Evolutionary conservation across 495 filamentous ascomycete species (phyloP), one percentile per base, ranked within the genome.

Genomic region (Aspergillus coremiiformis): DNA sequence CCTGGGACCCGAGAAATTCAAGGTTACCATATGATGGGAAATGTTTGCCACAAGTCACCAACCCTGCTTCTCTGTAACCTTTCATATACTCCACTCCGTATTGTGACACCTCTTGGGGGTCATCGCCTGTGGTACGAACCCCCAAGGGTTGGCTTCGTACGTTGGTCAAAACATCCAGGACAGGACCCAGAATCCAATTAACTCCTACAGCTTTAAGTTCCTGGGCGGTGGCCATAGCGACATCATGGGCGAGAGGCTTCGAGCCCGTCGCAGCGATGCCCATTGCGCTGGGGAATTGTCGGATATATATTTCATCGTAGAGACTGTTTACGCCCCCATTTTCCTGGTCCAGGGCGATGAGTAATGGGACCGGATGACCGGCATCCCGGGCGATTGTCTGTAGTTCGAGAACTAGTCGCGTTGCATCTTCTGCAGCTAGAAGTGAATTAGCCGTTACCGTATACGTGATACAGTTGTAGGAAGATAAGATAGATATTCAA

Each of bases 271-370:
- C 90, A 15, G 89, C 87, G 54, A 94, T 78, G 27, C 89, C 90
- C 90, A 95, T 95, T 44, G 88, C 84, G 57, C 86, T 90, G 15
- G 90, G 90, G 56, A 91, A 95, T 62, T 95, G 90, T 52, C 87
- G 85, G 57, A 95, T 88, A 66, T 87, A 90, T 53, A 89, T 85
- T 56, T 92, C 87, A 71, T 95, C 90, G 61, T 89, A 95, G 14
- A 95, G 76, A 66, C 87, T 92, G 70, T 95, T 95, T 61, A 95
- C 89, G 4, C 90, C 90, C 43, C 90, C 90, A 85, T 95, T 95
- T 65, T 95, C 90, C 60, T 95, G 90, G 63, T 95, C 90, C 30
- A 95, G 62, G 12, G 86, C 87, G 59, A 95, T 95, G 49, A 89
- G 72, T 22, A 95, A 70, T 11, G 90, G 90, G 3, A 91, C 83